Evolutionary conservation across 495 filamentous ascomycete genomes (phyloP).

Genomic region (Penicillium odoratum): DNA sequence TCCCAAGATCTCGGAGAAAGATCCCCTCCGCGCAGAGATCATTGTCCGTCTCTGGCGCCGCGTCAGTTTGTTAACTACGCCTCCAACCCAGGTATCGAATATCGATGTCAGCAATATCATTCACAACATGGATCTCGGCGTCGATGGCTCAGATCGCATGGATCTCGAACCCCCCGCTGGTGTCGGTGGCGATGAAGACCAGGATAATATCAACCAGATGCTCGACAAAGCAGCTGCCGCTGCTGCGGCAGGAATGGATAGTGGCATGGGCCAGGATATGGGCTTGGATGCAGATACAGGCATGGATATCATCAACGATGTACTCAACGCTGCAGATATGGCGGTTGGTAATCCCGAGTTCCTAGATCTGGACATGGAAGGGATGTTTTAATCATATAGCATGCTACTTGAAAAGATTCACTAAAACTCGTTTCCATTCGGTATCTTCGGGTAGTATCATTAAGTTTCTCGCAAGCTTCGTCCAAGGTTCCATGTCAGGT

Average conservation of each 20-base stretch:
- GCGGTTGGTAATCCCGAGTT: conserved; percentile 50
- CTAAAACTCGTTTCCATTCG: background rate
- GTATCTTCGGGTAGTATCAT: background rate
- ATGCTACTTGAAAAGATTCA: background rate
- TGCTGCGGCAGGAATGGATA: conserved; percentile 37
- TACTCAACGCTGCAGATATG: conserved; percentile 50
- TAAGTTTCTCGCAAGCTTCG: background rate
- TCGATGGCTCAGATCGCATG: conserved; percentile 36
- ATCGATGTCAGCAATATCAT: conserved; percentile 46
- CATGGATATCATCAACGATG: conserved; percentile 48
- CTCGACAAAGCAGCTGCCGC: conserved; percentile 43
- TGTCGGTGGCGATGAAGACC: conserved; percentile 27
- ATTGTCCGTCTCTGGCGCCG: conserved; percentile 74
- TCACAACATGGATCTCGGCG: conserved; percentile 40
- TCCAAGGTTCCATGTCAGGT: background rate
- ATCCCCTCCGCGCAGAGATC: conserved; percentile 62
- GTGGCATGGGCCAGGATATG: conserved; percentile 30
- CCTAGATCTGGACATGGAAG: conserved; percentile 52
- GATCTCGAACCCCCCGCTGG: conserved; percentile 31
- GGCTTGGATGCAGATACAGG: conserved; percentile 28
- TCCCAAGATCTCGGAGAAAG: conserved; percentile 58
- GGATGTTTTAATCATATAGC: conserved; percentile 35
- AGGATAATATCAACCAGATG: conserved; percentile 49
- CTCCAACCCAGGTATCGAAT: conserved; percentile 42
- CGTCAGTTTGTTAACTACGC: conserved; percentile 61